phyloP scores from a whole-genome alignment of 1,139 yeast species.

The Schwanniomyces etchellsii region DNA sequence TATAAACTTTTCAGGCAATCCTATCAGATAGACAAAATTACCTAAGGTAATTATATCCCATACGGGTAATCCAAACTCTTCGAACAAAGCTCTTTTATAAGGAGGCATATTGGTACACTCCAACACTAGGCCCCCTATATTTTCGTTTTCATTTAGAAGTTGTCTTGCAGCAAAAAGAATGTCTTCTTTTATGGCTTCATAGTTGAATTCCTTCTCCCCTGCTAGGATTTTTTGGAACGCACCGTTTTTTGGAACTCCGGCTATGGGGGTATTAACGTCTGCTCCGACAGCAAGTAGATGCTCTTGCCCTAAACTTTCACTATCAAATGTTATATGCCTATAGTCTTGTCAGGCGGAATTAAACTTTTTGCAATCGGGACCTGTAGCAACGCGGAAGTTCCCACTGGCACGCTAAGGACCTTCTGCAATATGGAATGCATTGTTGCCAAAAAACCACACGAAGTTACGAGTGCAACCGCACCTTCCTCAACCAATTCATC shows the following conservation, averaged over 20 bases:
- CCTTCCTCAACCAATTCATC: conserved; percentile 12
- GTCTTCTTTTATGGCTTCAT: conserved; percentile 10
- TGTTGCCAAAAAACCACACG: conserved; percentile 21
- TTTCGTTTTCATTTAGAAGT: conserved; percentile 10
- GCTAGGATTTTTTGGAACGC: conserved; percentile 12
- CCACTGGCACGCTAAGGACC: conserved; percentile 19
- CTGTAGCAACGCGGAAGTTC: conserved; percentile 21
- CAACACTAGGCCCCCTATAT: conserved; percentile 18
- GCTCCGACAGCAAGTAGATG: conserved; percentile 23
- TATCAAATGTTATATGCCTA: conserved; percentile 26
- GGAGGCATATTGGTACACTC: conserved; percentile 26
- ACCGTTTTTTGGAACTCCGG: conserved; percentile 15
- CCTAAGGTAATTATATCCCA: conserved; percentile 17
- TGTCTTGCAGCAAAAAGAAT: conserved; percentile 8
- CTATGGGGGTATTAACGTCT: conserved; percentile 12
- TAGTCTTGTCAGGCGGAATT: conserved; percentile 9
- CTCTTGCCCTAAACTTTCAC: conserved; percentile 11
- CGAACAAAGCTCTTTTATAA: conserved; percentile 13
- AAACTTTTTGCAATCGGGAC: conserved; percentile 17
- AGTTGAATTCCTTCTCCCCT: conserved; percentile 15
- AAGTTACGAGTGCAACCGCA: conserved; percentile 15
- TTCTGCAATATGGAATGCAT: conserved; percentile 16
- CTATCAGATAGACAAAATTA: conserved; percentile 8
- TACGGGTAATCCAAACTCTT: conserved; percentile 12
- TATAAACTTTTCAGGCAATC: too few species aligned